Conservation (phyloP, 768 basidiomycete genomes). For the Amanita exitialis region DNA sequence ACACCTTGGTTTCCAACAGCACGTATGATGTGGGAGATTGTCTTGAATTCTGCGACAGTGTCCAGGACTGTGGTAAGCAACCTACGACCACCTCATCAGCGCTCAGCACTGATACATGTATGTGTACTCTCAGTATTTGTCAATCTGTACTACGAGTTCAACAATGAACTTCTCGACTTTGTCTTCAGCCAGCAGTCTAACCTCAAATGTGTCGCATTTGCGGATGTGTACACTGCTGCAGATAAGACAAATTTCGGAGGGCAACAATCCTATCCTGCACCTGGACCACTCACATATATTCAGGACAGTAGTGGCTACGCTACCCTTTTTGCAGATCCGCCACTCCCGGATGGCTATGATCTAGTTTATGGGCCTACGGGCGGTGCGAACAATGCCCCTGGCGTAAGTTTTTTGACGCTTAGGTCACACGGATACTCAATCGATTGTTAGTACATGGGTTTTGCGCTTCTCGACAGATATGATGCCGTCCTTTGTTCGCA, state of each 20-base stretch:
- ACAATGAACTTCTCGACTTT: constrained; percentile 30
- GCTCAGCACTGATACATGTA: neutral
- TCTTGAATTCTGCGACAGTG: constrained; percentile 26
- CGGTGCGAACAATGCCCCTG: constrained; percentile 37
- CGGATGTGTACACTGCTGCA: constrained; percentile 28
- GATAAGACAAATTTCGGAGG: constrained; percentile 38
- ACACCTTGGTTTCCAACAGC: constrained; percentile 31
- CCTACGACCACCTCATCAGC: neutral
- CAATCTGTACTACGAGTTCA: constrained; percentile 40
- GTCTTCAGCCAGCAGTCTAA: constrained; percentile 29
- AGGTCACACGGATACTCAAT: neutral
- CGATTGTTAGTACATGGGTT: constrained; percentile 37
- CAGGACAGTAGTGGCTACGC: constrained; percentile 33
- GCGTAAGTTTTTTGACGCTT: constrained; percentile 17
- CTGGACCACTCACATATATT: constrained; percentile 29
- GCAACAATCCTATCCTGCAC: constrained; percentile 26
- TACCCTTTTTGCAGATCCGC: constrained; percentile 26
- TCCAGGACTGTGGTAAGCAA: constrained; percentile 30
- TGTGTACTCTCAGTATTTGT: constrained; percentile 26
- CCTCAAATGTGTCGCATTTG: constrained; percentile 38
- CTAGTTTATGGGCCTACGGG: constrained; percentile 33
- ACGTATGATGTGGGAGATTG: constrained; percentile 37
- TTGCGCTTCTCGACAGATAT: constrained; percentile 36
- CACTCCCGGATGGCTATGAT: constrained; percentile 32
- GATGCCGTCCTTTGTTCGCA: constrained; percentile 34